Conservation (phyloP, 306 rosid genomes). For the Lathyrus tuberosus region DNA sequence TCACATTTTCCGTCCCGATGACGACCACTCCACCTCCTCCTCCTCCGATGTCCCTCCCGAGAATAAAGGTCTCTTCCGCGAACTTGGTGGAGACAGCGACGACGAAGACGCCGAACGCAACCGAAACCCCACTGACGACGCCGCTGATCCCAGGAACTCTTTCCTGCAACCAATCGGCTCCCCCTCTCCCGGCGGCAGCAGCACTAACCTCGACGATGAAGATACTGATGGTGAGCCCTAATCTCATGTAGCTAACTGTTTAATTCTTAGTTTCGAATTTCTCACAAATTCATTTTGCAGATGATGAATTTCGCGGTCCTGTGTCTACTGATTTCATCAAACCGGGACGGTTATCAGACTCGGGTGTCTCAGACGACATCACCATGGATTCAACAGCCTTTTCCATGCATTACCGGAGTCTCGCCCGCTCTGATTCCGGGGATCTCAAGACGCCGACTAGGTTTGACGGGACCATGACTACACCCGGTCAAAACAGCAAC, state of each 20-base stretch:
- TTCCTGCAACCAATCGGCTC: slow-evolving; percentile 44
- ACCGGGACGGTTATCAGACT: slow-evolving; percentile 68
- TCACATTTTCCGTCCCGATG: slow-evolving; percentile 79
- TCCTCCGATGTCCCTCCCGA: slow-evolving; percentile 55
- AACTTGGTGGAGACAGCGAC: slow-evolving; percentile 62
- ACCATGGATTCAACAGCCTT: slow-evolving; percentile 92
- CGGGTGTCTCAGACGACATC: slow-evolving; percentile 71
- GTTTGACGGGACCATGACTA: slow-evolving; percentile 45
- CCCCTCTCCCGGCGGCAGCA: slow-evolving; percentile 52
- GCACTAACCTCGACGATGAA: slow-evolving; percentile 37
- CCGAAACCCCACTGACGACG: slow-evolving; percentile 1
- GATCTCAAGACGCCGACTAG: slow-evolving; percentile 79
- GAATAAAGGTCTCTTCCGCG: slow-evolving; percentile 63
- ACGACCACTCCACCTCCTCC: slow-evolving; percentile 54
- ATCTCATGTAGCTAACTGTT: slow-evolving; percentile 1
- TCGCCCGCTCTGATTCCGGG: slow-evolving; percentile 75
- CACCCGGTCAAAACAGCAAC: slow-evolving; percentile 45
- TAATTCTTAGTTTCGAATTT: not conserved
- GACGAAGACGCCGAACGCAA: slow-evolving; percentile 40
- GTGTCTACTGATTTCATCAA: slow-evolving; percentile 79
- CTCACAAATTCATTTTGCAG: slow-evolving; percentile 44
- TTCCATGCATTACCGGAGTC: slow-evolving; percentile 90
- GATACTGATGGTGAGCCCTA: slow-evolving; percentile 40
- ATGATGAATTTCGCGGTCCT: slow-evolving; percentile 78
- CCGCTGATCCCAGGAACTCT: slow-evolving; percentile 31